Evolutionary conservation across 1,284 basidiomycete genomes (phyloP), one percentile per base, ranked within the genome.

Genomic region (Ceratobasidium sp.): DNA sequence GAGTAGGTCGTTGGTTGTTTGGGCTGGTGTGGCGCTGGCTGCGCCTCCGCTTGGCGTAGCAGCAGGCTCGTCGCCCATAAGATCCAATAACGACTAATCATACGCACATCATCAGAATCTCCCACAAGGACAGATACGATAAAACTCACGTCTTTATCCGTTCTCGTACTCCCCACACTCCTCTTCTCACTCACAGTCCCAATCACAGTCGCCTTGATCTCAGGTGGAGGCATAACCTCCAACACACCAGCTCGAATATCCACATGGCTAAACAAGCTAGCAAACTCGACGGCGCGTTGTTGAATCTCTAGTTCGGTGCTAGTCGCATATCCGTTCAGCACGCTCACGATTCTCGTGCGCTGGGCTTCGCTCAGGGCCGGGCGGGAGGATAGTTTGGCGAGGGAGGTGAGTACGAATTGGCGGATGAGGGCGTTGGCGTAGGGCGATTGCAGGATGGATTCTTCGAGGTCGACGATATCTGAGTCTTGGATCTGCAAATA

Each of bases 181-280:
- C 96, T 96, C 82, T 96, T 94, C 86, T 98, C 96, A 85, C 94
- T 96, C 77, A 96, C 96, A 78, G 93, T 90, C 69, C 95, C 96
- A 89, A 97, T 94, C 3, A 98, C 94, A 3, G 96, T 97, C 28
- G 94, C 93, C 85, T 96, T 97, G 82, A 99, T 87, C 84, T 99
- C 97, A 1, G 98, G 98, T 5, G 96, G 94, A 9, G 98, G 98
- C 98, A 99, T 99, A 77, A 96, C 91, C 87, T 99, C 98, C 78
- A 99, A 85, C 0, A 99, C 96, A 62, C 96, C 98, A n/a, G 91
- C 90, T 77, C 92, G 90, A 46, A 97, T 87, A 33, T 33, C 93
- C 38, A 70, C 57, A 80, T 84, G 85, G 48, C 87, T 89, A 82
- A 96, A 94, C 80, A 99, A 84, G 82, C 91, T 94, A 0, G 93